Evolutionary conservation across 805 yeast genomes (phyloP).

Genomic region (Yamadazyma phyllophila): DNA sequence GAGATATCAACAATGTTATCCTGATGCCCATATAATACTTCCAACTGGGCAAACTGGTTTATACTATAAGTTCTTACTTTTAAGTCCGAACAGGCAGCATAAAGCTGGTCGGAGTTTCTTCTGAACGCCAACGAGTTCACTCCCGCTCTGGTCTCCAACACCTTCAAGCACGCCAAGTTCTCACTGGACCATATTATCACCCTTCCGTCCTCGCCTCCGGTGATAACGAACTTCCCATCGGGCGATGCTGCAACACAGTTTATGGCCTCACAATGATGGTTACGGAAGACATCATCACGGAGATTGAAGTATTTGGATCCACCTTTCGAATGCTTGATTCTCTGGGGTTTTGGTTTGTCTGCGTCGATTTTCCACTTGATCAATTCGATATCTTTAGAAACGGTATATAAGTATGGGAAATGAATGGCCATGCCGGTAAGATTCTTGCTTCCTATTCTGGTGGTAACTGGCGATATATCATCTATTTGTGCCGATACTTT

Average conservation of each 20-base stretch:
- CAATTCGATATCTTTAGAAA: constrained; percentile 76
- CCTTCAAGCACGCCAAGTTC: constrained; percentile 70
- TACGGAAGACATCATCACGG: constrained; percentile 49
- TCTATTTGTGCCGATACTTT: constrained; percentile 38
- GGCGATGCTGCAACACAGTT: constrained; percentile 78
- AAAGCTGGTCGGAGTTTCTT: constrained; percentile 77
- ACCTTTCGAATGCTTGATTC: constrained; percentile 64
- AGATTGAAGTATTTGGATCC: constrained; percentile 48
- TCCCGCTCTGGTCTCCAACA: constrained; percentile 72
- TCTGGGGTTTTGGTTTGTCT: constrained; percentile 53
- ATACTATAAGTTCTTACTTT: constrained; percentile 84
- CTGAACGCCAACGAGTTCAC: constrained; percentile 76
- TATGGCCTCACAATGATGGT: constrained; percentile 78
- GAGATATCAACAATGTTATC: constrained; percentile 80
- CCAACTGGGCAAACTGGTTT: constrained; percentile 84
- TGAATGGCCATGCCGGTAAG: constrained; percentile 55
- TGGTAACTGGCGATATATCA: constrained; percentile 35
- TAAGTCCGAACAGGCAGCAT: constrained; percentile 90
- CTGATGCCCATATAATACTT: constrained; percentile 92
- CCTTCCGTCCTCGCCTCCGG: constrained; percentile 85
- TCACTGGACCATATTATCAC: constrained; percentile 86
- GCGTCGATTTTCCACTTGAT: constrained; percentile 72
- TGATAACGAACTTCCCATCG: constrained; percentile 84
- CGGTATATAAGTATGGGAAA: constrained; percentile 68
- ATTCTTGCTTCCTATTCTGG: constrained; percentile 61